A percentile compares a stretch with the other conserved stretches of the same genome.
Conservation (phyloP, 192 early-diverging fungal genomes). For the Linnemannia schmuckeri region DNA sequence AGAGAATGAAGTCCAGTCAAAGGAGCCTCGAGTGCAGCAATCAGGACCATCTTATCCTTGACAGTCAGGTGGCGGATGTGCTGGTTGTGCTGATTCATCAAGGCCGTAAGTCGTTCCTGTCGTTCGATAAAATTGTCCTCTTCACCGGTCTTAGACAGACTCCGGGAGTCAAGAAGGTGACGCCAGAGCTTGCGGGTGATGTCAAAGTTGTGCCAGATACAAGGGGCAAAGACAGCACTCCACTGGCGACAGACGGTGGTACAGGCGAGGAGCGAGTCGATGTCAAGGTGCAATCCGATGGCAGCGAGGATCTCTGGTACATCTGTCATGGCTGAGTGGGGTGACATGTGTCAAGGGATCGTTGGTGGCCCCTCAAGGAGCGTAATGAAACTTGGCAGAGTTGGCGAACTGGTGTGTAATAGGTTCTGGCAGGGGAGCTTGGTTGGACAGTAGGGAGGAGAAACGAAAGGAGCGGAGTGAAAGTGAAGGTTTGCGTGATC, state of each 20-base stretch:
- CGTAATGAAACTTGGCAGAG: background rate
- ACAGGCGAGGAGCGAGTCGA: background rate
- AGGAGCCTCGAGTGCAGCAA: background rate
- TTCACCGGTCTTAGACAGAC: background rate
- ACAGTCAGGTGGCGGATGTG: background rate
- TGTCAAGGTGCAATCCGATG: background rate
- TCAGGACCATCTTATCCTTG: background rate
- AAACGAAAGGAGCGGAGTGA: too few relatives aligned
- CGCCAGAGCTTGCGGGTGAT: background rate
- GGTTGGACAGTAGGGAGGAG: too few relatives aligned
- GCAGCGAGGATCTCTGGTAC: background rate
- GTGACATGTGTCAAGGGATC: background rate
- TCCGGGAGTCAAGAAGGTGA: background rate
- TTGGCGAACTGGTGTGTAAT: background rate
- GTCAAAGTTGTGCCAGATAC: background rate
- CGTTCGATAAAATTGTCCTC: background rate
- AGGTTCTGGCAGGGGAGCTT: too few relatives aligned
- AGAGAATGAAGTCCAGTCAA: background rate
- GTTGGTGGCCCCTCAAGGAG: background rate
- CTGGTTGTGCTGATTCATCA: background rate
- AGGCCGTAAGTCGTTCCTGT: background rate
- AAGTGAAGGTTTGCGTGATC: too few relatives aligned
- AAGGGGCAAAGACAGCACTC: background rate
- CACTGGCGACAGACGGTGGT: background rate
- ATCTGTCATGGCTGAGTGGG: background rate